Base-by-base conservation (phyloP, 129 eudicot genomes). In the Escallonia herrerae region DNA sequence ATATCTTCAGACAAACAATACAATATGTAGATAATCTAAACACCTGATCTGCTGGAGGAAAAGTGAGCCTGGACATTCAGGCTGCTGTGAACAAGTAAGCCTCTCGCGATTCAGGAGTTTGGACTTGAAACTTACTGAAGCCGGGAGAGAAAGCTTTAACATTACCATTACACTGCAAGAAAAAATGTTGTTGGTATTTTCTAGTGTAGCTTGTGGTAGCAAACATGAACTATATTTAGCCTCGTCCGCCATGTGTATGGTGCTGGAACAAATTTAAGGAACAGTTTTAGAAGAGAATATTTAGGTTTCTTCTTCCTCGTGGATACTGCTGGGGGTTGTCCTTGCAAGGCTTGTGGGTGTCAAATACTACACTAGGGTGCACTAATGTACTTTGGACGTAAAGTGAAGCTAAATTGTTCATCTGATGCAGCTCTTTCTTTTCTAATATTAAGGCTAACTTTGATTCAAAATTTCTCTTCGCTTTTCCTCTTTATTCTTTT, bases 31-130 rank as follows among this genome's bases (percentile, higher is more conserved):
- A 42, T 64, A 50, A n/a, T 67, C 7, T 5, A 3, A 40, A 45
- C 48, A 89, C 97, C 97, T 90, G 95, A 73, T 77, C 80, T 65
- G 69, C 79, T 5, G 88, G 85, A 47, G 79, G 57, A 53, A 82
- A 15, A 78, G 74, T 10, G 76, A 58, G 52, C 66, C 43, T 9
- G 71, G 75, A 57, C 73, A 63, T 44, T 81, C 78, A 45, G 76
- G 74, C 40, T 72, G 80, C 43, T 73, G 78, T 10, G 78, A 67
- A 72, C 74, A 43, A 49, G 77, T 15, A 41, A 82, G 55, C 9
- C 66, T 70, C 14, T 68, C 58, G 38, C 15, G 66, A 52, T 39
- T 56, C 47, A 74, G 76, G 38, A 59, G 72, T 47, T 65, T 78
- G 4, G 65, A 42, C 65, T 62, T 67, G 40, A 61, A 58, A 78